Percentiles rank a stretch among this genome's conserved stretches.
Conservation (phyloP, 2,329 filamentous ascomycete species). For the Fusarium sp. region DNA sequence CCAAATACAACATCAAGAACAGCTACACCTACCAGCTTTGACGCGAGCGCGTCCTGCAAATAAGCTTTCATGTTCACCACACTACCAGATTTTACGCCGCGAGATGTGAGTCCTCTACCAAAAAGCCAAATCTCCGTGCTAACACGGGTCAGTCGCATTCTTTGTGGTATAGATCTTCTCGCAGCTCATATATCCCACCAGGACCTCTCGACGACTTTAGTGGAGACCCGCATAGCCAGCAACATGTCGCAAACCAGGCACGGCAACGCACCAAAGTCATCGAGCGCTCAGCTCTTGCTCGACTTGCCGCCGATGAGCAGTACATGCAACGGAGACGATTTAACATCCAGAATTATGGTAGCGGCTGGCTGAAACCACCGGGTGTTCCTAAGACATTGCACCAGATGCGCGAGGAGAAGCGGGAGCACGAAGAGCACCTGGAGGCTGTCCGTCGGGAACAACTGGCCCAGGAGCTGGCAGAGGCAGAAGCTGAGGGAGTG, state of each 20-base stretch:
- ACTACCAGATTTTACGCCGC: conserved; percentile 76
- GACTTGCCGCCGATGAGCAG: conserved; percentile 81
- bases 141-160: conserved; percentile 71
- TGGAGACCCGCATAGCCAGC: conserved; percentile 46
- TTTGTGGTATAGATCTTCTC: conserved; percentile 79
- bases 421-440: conserved; percentile 88
- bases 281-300: conserved; percentile 73
- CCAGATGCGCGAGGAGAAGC: conserved; percentile 88
- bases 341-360: conserved; percentile 89
- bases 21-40: conserved; percentile 27
- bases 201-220: conserved; percentile 52
- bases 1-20: conserved; percentile 34
- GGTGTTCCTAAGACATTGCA: conserved; percentile 91
- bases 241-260: conserved; percentile 52
- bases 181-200: conserved; percentile 60
- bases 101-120: conserved; percentile 68
- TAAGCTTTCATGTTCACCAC: conserved; percentile 68
- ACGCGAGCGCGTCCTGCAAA: conserved; percentile 34
- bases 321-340: conserved; percentile 80
- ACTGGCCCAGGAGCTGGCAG: conserved; percentile 79
- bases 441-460: conserved; percentile 79
- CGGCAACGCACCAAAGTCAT: conserved; percentile 61
- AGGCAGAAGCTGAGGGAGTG: conserved; percentile 66
- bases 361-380: conserved; percentile 89
- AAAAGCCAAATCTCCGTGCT: conserved; percentile 3